Base-by-base conservation (phyloP, 352 stramenopile genomes). In the Pythium sukuiense region DNA sequence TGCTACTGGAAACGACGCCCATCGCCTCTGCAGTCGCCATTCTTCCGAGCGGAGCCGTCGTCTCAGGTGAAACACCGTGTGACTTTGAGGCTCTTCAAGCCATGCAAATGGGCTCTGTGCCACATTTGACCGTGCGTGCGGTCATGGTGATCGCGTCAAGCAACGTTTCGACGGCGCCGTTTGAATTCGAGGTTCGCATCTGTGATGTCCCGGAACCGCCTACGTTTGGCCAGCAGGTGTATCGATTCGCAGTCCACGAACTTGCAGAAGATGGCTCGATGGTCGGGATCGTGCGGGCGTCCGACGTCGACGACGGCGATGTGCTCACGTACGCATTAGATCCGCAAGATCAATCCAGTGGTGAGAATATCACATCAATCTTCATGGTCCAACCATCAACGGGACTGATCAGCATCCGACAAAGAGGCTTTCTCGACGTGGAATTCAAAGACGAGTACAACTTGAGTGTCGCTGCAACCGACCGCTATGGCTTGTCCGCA, bases 201-300 rank as follows among this genome's bases (percentile, higher is more conserved):
- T 30, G 65, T 1, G 70, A 81, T 16, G 59, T 66, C 1, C 27
- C 60, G 0, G 74, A 81, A 46, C 30, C 65, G 7, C 74, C 74
- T 29, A n/a, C 7, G 3, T 81, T 81, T 57, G n/a, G 56, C 27
- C 55, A 61, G 13, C 29, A 29, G 26, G 6, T 57, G 6, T 79
- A 76, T 54, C 54, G 50, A 20, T 77, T 81, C 35, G 74, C 76
- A 11, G 62, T 85, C 20, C 71, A 87, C 29, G 80, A 89, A 54
- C 58, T 85, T 6, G 57, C 76, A 6, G 63, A 48, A 18, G 59
- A 65, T 27, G 63, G 73, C 8, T 61, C 71, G 0, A 56, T 86
- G 45, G 54, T 86, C 48, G 79, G 81, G 2, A 59, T 81, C 5
- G 63, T 86, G 0, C 70, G 75, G 14, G 78, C 78, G 9, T 59